phyloP scores from a whole-genome alignment of 1,284 basidiomycete species.

The Cutaneotrichosporon sp. region DNA sequence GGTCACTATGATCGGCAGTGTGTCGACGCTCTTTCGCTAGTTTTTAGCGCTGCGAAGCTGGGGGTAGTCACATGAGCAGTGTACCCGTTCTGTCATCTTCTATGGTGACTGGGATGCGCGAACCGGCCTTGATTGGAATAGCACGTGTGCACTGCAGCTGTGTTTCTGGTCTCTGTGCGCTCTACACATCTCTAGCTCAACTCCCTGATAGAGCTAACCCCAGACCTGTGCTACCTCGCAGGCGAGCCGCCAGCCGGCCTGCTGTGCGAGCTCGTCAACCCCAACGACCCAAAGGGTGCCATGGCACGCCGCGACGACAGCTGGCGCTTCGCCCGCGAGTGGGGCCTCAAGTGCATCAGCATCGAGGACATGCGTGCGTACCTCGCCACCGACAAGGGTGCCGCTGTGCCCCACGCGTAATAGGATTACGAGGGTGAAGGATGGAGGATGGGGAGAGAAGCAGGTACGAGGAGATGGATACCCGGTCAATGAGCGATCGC shows the following conservation, averaged over 20 bases:
- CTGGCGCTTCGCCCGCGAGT: conserved; percentile 83
- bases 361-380: conserved; percentile 66
- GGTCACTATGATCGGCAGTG: not conserved
- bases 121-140: too few species aligned
- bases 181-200: too few species aligned
- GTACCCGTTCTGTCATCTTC: not conserved
- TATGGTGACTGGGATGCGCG: not conserved
- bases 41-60: not conserved
- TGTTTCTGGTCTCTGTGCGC: too few species aligned
- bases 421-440: not conserved
- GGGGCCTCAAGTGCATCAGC: conserved; percentile 90
- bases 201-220: conserved; percentile 3
- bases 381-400: conserved; percentile 24
- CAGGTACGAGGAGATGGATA: not conserved
- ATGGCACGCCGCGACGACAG: conserved; percentile 97
- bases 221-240: conserved; percentile 80
- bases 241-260: conserved; percentile 76
- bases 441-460: not conserved
- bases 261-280: conserved; percentile 93
- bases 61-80: not conserved
- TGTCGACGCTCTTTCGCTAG: not conserved
- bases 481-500: not conserved
- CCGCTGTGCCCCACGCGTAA: conserved; percentile 17
- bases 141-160: too few species aligned
- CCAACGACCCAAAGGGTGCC: conserved; percentile 75